Evolutionary conservation across 106 monocot genomes (phyloP).

Genomic region (Posidonia australis): DNA sequence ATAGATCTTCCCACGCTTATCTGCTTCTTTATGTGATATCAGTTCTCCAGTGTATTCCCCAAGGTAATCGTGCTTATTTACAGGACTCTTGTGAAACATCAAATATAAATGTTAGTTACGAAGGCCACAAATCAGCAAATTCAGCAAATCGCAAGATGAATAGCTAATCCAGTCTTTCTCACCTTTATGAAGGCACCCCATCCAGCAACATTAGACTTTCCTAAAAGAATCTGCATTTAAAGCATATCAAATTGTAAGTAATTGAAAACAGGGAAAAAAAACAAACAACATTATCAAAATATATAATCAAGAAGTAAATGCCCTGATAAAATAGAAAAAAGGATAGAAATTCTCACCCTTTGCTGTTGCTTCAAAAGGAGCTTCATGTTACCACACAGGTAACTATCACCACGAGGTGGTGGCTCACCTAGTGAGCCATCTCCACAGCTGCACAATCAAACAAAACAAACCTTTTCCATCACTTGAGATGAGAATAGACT

Average conservation of each 20-base stretch:
- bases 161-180: background rate
- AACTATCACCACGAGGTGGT: slow-evolving; percentile 58
- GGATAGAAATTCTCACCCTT: slow-evolving; percentile 37
- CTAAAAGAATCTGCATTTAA: slow-evolving; percentile 60
- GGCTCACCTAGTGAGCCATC: slow-evolving; percentile 78
- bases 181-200: slow-evolving; percentile 99
- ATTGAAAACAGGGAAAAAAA: background rate
- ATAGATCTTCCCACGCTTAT: slow-evolving; percentile 98
- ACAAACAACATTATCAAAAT: background rate
- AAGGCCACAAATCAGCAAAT: background rate
- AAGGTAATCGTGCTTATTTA: slow-evolving; percentile 95
- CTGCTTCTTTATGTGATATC: slow-evolving; percentile 95
- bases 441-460: slow-evolving; percentile 62
- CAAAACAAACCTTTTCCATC: background rate
- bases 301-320: background rate
- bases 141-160: background rate
- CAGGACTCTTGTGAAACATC: slow-evolving; percentile 46
- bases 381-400: slow-evolving; percentile 99
- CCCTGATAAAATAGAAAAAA: background rate
- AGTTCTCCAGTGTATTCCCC: slow-evolving; percentile 98
- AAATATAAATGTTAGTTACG: background rate
- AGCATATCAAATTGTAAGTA: background rate
- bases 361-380: slow-evolving; percentile 91
- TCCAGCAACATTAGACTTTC: slow-evolving; percentile 90
- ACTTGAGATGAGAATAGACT: background rate